phyloP scores from a whole-genome alignment of 371 early-diverging fungal species.

The Batkoa obscura region DNA sequence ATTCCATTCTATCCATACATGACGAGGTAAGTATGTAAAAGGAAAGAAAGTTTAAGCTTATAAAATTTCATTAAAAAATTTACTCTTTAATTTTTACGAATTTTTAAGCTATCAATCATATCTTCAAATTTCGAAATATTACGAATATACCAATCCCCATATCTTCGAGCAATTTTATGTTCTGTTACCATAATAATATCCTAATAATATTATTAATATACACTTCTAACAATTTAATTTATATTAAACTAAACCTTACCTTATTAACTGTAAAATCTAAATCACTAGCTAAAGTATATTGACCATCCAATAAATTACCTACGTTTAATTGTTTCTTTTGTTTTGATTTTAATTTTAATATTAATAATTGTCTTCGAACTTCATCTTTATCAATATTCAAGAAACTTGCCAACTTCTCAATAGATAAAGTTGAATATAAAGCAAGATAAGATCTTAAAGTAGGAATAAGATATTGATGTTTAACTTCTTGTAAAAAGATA shows the following conservation, averaged over 20 bases:
- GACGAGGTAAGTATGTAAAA: too few relatives aligned
- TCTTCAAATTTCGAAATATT: slow-evolving; percentile 69
- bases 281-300: slow-evolving; percentile 58
- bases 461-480: slow-evolving; percentile 65
- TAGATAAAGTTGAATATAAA: slow-evolving; percentile 77
- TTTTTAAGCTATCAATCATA: neutral
- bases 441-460: slow-evolving; percentile 83
- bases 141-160: slow-evolving; percentile 89
- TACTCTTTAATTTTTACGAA: too few relatives aligned
- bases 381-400: slow-evolving; percentile 65
- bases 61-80: too few relatives aligned
- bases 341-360: slow-evolving; percentile 81
- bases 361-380: slow-evolving; percentile 58
- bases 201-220: slow-evolving; percentile 12
- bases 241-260: slow-evolving; percentile 9
- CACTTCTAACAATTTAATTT: neutral
- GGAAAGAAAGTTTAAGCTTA: too few relatives aligned
- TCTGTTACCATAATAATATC: slow-evolving; percentile 89
- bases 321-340: slow-evolving; percentile 58
- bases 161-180: slow-evolving; percentile 76
- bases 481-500: slow-evolving; percentile 68
- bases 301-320: slow-evolving; percentile 58
- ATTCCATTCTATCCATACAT: too few relatives aligned
- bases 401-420: slow-evolving; percentile 75
- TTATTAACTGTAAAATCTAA: slow-evolving; percentile 78